These are phyloP conservation scores for Salix exigua DNA, from an alignment of 345 rosid species.

Conservation along the genomic window DNA sequence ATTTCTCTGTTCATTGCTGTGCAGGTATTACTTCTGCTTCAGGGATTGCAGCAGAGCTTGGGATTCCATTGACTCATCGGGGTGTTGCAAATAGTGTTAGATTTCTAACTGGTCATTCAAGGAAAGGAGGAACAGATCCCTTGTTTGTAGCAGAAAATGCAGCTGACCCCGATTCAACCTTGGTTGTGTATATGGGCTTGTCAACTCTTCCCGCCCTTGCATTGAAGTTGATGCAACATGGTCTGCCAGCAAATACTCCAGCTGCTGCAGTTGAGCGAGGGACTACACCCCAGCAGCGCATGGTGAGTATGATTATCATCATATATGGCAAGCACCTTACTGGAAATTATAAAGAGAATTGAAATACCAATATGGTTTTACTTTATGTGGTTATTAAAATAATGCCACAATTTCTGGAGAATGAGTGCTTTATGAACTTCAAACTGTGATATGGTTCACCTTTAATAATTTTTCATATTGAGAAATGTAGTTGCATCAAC, in stretches of 20 bases:
- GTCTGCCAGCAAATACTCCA: slow-evolving; percentile 74
- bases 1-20: slow-evolving; percentile 17
- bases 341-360: not conserved
- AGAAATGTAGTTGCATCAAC: not conserved
- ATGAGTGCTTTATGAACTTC: no score
- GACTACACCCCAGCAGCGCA: slow-evolving; percentile 17
- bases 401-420: no score
- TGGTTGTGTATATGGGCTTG: slow-evolving; percentile 93
- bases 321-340: not conserved
- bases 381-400: not conserved
- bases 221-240: slow-evolving; percentile 71
- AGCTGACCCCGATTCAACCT: slow-evolving; percentile 84
- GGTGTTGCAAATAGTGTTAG: slow-evolving; percentile 88
- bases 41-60: slow-evolving; percentile 91
- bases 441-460: not conserved
- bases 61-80: slow-evolving; percentile 90
- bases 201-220: slow-evolving; percentile 90
- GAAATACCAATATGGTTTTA: not conserved
- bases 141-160: slow-evolving; percentile 79
- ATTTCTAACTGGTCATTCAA: slow-evolving; percentile 87
- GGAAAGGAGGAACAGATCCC: slow-evolving; percentile 50
- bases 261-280: slow-evolving; percentile 77
- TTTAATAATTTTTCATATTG: not conserved
- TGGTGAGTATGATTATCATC: slow-evolving; percentile 5
- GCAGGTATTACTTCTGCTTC: slow-evolving; percentile 97